phyloP scores from a whole-genome alignment of 345 rosid species.

The rapeseed (Brassica napus) region DNA sequence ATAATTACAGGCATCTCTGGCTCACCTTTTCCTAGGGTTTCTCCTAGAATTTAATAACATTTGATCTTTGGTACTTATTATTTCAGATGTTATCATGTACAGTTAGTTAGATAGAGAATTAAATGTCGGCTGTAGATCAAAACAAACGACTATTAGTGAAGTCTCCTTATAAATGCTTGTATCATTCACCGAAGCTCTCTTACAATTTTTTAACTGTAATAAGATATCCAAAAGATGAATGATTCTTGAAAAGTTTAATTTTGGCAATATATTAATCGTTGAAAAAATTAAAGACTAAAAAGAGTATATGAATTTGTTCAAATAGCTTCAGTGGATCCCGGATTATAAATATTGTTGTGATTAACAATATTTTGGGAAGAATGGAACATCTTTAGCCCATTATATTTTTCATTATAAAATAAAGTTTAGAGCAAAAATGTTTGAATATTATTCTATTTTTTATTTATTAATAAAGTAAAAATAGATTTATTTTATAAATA shows the following conservation, averaged over 20 bases:
- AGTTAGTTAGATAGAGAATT: neutral
- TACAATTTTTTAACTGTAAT: neutral
- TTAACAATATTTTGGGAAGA: neutral
- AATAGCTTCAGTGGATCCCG: neutral
- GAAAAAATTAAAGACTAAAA: neutral
- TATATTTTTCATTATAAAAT: too few relatives aligned
- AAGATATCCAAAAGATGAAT: neutral
- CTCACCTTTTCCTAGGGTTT: conserved; percentile 39
- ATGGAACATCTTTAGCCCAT: neutral
- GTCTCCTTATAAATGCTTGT: neutral
- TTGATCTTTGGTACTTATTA: neutral
- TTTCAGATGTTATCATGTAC: neutral
- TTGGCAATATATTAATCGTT: neutral
- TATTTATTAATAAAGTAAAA: neutral
- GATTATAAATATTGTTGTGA: neutral
- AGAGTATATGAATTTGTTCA: neutral
- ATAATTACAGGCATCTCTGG: conserved; percentile 36
- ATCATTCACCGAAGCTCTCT: neutral
- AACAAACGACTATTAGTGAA: neutral
- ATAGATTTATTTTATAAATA: too few relatives aligned
- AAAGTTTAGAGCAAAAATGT: too few relatives aligned
- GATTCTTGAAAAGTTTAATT: neutral
- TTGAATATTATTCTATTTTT: too few relatives aligned
- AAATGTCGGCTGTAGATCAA: neutral
- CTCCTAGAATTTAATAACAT: neutral